A percentile compares a stretch with the other conserved stretches of the same genome.
Conservation (phyloP, 148 eudicot genomes). For the Rhododendron kiyosumense region DNA sequence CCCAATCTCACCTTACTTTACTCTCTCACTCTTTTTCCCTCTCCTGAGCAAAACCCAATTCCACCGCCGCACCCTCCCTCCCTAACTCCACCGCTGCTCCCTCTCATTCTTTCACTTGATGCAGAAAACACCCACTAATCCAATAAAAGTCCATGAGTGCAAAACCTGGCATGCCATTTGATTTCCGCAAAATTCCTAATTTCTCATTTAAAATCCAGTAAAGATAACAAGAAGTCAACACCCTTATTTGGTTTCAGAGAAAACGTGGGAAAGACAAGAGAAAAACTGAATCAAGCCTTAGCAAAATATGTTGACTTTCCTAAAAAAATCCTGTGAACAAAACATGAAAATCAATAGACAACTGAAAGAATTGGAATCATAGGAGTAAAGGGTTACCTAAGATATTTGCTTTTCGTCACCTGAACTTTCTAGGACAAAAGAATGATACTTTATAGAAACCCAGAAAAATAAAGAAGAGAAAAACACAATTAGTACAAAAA, state of each 20-base stretch:
- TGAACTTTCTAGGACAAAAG: neutral
- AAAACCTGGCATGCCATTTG: conserved; percentile 51
- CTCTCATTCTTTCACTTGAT: conserved; percentile 19
- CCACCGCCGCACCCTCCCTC: too few species aligned
- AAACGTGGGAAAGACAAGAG: neutral
- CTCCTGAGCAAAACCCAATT: too few species aligned
- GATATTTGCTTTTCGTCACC: neutral
- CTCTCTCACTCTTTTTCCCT: too few species aligned
- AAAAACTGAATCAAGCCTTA: neutral
- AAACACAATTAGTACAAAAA: neutral
- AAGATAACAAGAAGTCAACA: neutral
- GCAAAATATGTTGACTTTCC: neutral
- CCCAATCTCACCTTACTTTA: too few species aligned
- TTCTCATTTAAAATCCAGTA: neutral
- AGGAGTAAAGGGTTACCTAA: neutral
- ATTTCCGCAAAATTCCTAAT: neutral
- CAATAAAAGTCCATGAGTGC: conserved; percentile 61
- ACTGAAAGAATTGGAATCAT: neutral
- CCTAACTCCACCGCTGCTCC: too few species aligned
- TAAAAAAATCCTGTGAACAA: neutral
- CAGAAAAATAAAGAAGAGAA: neutral
- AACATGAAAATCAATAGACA: neutral
- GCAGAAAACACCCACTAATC: conserved; percentile 80
- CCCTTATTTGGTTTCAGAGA: neutral
- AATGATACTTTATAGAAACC: neutral